These are phyloP conservation scores for Juglanconis oblonga DNA, from an alignment of 2,329 filamentous ascomycete species.

Conservation along the genomic window DNA sequence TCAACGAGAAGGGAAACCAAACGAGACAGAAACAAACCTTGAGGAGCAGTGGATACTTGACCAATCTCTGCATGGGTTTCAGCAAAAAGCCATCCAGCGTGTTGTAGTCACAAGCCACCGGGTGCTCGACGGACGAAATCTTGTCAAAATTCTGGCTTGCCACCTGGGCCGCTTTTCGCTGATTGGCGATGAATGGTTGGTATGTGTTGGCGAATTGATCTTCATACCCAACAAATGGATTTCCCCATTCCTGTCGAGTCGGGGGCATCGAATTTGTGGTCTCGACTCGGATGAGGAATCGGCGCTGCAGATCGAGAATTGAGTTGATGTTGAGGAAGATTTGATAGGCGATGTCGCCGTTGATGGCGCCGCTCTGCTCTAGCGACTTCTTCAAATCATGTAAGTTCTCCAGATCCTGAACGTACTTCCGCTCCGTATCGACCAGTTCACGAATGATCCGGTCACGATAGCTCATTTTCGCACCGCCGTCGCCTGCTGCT, in stretches of 20 bases:
- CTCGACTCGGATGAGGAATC: conserved; percentile 93
- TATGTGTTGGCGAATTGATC: conserved; percentile 83
- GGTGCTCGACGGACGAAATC: conserved; percentile 70
- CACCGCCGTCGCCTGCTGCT: conserved; percentile 24
- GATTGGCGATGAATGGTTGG: conserved; percentile 95
- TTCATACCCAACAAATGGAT: conserved; percentile 81
- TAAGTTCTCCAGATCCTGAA: conserved; percentile 91
- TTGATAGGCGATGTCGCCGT: conserved; percentile 85
- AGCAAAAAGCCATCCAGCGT: conserved; percentile 88
- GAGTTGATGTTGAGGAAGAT: conserved; percentile 97
- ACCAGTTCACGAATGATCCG: conserved; percentile 90
- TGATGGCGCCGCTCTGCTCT: conserved; percentile 82
- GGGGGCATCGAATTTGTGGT: conserved; percentile 84
- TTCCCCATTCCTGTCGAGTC: conserved; percentile 85
- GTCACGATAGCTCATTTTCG: conserved; percentile 72
- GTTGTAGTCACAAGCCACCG: conserved; percentile 82
- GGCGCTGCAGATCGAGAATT: conserved; percentile 90
- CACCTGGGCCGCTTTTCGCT: conserved; percentile 83
- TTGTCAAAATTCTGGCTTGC: conserved; percentile 85
- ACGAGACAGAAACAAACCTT: conserved; percentile 52
- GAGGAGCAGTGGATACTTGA: conserved; percentile 89
- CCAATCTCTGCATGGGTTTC: conserved; percentile 93
- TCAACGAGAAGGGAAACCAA: conserved; percentile 4
- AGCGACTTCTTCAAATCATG: conserved; percentile 88
- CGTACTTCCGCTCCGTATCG: conserved; percentile 94